Percentiles rank a stretch among this genome's conserved stretches.
phyloP scores from a whole-genome alignment of 208 protist genomes.

The Wallacemonas rigidus region DNA sequence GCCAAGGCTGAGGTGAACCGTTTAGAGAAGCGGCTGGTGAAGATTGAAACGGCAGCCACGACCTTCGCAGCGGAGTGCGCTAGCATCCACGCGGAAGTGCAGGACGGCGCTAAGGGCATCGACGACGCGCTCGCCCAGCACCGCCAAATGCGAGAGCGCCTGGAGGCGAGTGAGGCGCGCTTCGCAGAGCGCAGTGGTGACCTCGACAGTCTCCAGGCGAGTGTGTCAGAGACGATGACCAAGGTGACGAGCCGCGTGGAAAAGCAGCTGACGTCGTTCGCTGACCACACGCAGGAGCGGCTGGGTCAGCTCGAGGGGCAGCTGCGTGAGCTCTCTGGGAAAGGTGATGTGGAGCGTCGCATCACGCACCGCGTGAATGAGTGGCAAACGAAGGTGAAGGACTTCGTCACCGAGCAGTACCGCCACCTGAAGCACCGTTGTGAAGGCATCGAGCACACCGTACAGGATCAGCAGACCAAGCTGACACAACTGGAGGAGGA shows the following conservation, averaged over 20 bases:
- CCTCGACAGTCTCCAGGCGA: constrained; percentile 21
- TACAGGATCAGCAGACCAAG: constrained; percentile 17
- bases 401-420: constrained; percentile 16
- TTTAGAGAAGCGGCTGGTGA: constrained; percentile 56
- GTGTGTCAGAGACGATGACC: constrained; percentile 3
- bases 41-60: constrained; percentile 31
- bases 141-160: constrained; percentile 37
- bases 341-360: constrained; percentile 12
- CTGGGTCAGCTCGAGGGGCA: constrained; percentile 19
- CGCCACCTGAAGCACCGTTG: constrained; percentile 18
- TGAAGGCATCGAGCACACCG: constrained; percentile 11
- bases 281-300: constrained; percentile 25
- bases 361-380: constrained; percentile 16
- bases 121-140: constrained; percentile 24
- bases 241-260: constrained; percentile 19
- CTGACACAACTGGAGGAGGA: neutral
- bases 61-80: constrained; percentile 28
- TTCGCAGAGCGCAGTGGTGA: constrained; percentile 22
- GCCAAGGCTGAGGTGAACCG: constrained; percentile 65
- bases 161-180: constrained; percentile 34
- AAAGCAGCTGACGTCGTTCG: constrained; percentile 24
- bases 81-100: constrained; percentile 23
- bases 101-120: constrained; percentile 42
- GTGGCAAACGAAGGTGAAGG: constrained; percentile 17
- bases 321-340: constrained; percentile 7